A percentile compares a stretch with the other conserved stretches of the same genome.
Conservation (phyloP, 129 eudicot genomes). For the Flaveria brownii region DNA sequence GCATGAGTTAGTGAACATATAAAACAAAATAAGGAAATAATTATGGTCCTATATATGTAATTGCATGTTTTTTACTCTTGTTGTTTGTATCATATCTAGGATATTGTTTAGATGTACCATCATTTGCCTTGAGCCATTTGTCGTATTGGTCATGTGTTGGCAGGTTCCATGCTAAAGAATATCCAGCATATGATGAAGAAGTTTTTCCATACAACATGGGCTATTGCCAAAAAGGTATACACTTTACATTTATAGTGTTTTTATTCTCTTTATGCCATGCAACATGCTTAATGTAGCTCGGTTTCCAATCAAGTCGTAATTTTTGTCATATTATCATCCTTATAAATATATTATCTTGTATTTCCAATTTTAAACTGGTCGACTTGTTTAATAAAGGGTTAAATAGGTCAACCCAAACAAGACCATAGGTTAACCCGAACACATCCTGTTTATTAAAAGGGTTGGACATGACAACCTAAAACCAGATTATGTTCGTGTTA, state of each 20-base stretch:
- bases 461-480: too few species aligned
- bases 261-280: background rate
- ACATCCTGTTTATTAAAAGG: background rate
- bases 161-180: slow-evolving; percentile 98
- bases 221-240: slow-evolving; percentile 80
- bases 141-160: slow-evolving; percentile 19
- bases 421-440: background rate
- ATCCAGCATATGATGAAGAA: slow-evolving; percentile 82
- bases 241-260: background rate
- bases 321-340: background rate
- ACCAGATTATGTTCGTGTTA: background rate
- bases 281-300: slow-evolving; percentile 10
- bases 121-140: slow-evolving; percentile 12
- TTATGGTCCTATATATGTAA: too few species aligned
- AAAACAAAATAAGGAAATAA: background rate
- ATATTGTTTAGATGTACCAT: slow-evolving; percentile 1
- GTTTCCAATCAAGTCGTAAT: background rate
- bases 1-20: slow-evolving; percentile 4
- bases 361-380: background rate
- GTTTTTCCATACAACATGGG: slow-evolving; percentile 87
- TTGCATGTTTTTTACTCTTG: background rate
- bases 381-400: background rate
- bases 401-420: too few species aligned
- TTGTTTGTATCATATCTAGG: slow-evolving; percentile 16
- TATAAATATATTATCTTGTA: background rate